Base-by-base conservation (phyloP, 495 filamentous ascomycete genomes). In the Acidomyces sp. region DNA sequence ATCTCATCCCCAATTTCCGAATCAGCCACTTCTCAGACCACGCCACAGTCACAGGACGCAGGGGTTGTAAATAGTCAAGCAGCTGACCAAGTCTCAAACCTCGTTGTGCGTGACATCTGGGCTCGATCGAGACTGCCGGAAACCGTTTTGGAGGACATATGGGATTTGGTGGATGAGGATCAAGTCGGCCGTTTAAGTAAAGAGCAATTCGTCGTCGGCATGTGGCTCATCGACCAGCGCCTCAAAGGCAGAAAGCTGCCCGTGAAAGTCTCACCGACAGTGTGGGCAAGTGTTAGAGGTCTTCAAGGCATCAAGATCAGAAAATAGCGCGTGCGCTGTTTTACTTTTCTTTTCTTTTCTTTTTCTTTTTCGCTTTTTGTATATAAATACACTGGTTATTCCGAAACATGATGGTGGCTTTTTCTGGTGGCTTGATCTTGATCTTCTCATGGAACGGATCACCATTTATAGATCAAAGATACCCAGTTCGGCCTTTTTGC, bases 141-240 rank as follows among this genome's bases (percentile, higher is more conserved):
- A 13, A 63, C 78, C 45, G 70, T 77, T 50, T 64, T 96, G 28
- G 82, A 74, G 29, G 79, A 84, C 56, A 72, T 93, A 21, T 96
- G 84, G 80, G 72, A 82, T 36, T 67, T 96, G 7, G 88, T 96
- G 13, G 82, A 93, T 59, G 55, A 69, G 2, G 58, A 65, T 10
- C 56, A 66, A 10, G 63, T 66, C 17, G 82, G 82, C 2, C 60
- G 55, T 34, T 59, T 97, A 40, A 68, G 64, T 17, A 74, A 73
- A 55, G 75, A 84, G 27, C 85, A 95, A 68, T 95, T 95, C 60
- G 81, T 95, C 22, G 85, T 95, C 28, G 90, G 90, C 10, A 75
- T 87, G 70, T 97, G 90, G 90, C 65, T 97, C 33, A 75, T 97
- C 39, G 90, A 97, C 59, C 85, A 93, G 62, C 66, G 78, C 48